These are phyloP conservation scores for Gossypium ekmanianum DNA, from an alignment of 345 rosid species.

Conservation along the genomic window DNA sequence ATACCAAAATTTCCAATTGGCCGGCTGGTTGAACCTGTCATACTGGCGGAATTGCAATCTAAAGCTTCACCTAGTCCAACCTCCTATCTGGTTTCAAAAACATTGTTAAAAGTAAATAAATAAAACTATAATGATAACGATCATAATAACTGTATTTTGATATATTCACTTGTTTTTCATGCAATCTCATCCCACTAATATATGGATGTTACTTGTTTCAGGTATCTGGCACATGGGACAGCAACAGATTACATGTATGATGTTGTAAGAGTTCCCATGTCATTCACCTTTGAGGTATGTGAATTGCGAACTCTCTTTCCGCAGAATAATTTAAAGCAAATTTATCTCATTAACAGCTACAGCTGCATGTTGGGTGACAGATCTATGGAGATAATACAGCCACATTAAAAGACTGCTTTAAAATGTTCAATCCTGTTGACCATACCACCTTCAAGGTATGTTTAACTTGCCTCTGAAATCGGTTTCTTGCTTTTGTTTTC, in stretches of 20 bases:
- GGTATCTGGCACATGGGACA: slow-evolving; percentile 97
- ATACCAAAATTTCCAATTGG: neutral
- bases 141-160: neutral
- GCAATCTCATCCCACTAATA: neutral
- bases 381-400: slow-evolving; percentile 76
- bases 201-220: slow-evolving; percentile 25
- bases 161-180: neutral
- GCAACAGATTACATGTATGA: slow-evolving; percentile 97
- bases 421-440: slow-evolving; percentile 91
- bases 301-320: slow-evolving; percentile 19
- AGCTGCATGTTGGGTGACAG: slow-evolving; percentile 36
- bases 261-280: slow-evolving; percentile 80
- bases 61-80: neutral
- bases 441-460: slow-evolving; percentile 69
- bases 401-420: slow-evolving; percentile 82
- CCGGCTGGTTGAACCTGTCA: neutral
- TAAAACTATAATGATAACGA: neutral
- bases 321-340: neutral
- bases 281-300: slow-evolving; percentile 98
- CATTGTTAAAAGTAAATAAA: neutral
- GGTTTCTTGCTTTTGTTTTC: neutral
- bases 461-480: neutral
- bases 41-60: neutral
- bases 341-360: slow-evolving; percentile 2
- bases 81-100: neutral